Evolutionary conservation across 1,139 yeast species (phyloP).

Genomic region (Yamadazyma blattariae): DNA sequence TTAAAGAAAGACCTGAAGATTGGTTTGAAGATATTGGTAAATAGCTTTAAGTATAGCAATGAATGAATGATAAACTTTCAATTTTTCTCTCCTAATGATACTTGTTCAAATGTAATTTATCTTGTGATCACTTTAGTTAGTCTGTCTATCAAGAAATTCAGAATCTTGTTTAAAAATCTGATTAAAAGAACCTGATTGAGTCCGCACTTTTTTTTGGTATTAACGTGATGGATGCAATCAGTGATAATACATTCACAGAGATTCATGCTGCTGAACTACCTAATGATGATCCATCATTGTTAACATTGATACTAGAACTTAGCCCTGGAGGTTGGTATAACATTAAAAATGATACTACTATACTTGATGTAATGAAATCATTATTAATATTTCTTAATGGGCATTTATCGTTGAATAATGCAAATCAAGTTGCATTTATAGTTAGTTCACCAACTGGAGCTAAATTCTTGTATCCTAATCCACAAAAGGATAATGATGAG

Average conservation of each 20-base stretch:
- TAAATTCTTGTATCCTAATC: slow-evolving; percentile 66
- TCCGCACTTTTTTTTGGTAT: too few species aligned
- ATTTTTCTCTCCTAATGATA: too few species aligned
- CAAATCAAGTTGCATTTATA: slow-evolving; percentile 81
- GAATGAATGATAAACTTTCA: too few species aligned
- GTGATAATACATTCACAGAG: slow-evolving; percentile 63
- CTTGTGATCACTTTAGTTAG: too few species aligned
- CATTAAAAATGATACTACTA: slow-evolving; percentile 39
- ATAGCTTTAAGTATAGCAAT: slow-evolving; percentile 1
- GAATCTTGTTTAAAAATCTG: too few species aligned
- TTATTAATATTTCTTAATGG: slow-evolving; percentile 75
- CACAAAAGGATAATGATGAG: slow-evolving; percentile 17
- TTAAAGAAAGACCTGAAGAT: slow-evolving; percentile 69
- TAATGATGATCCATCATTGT: slow-evolving; percentile 73
- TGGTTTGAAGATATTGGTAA: slow-evolving; percentile 90
- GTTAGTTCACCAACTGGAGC: slow-evolving; percentile 76
- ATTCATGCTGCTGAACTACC: slow-evolving; percentile 29
- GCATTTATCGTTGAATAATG: slow-evolving; percentile 80
- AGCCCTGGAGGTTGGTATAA: slow-evolving; percentile 76
- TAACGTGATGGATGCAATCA: slow-evolving; percentile 80
- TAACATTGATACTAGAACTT: slow-evolving; percentile 76
- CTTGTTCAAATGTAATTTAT: too few species aligned
- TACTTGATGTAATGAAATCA: slow-evolving; percentile 58
- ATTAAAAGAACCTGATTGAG: too few species aligned
- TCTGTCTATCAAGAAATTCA: too few species aligned